phyloP scores from a whole-genome alignment of 257 asterid genomes.

The Solanum sejunctum region DNA sequence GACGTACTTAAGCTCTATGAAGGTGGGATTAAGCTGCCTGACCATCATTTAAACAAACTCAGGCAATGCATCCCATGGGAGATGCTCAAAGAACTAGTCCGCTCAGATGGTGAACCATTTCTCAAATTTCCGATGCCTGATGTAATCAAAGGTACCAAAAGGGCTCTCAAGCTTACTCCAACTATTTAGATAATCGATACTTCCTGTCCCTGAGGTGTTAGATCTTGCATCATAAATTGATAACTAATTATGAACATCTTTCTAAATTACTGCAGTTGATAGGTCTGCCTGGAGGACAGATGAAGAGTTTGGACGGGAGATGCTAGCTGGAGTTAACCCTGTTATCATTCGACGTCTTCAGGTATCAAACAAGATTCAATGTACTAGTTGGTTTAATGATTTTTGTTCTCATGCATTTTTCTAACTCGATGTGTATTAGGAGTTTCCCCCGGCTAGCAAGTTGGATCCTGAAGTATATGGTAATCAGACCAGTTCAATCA shows the following conservation, averaged over 20 bases:
- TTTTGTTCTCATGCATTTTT: background rate
- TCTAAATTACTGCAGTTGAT: constrained; percentile 36
- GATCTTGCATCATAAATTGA: background rate
- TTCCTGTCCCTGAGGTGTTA: background rate
- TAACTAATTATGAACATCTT: background rate
- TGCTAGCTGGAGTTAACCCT: constrained; percentile 97
- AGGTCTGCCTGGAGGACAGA: constrained; percentile 92
- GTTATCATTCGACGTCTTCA: constrained; percentile 49
- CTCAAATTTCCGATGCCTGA: constrained; percentile 74
- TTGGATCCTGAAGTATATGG: constrained; percentile 48
- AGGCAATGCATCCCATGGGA: constrained; percentile 56
- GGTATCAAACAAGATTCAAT: constrained; percentile 15
- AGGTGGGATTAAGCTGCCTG: constrained; percentile 46
- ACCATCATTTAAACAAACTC: constrained; percentile 16
- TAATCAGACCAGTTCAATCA: constrained; percentile 50
- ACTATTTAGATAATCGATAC: background rate
- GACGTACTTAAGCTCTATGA: constrained; percentile 57
- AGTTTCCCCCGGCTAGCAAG: constrained; percentile 73
- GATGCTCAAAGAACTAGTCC: constrained; percentile 48
- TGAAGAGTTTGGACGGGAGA: constrained; percentile 84
- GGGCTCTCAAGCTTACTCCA: background rate
- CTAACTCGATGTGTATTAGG: constrained; percentile 27
- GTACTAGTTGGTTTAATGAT: background rate
- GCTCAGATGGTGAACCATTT: constrained; percentile 48
- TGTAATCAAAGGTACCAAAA: constrained; percentile 54